A percentile compares a stretch with the other conserved stretches of the same genome.
Conservation (phyloP, 257 asterid genomes). For the Nicotiana benthamiana region DNA sequence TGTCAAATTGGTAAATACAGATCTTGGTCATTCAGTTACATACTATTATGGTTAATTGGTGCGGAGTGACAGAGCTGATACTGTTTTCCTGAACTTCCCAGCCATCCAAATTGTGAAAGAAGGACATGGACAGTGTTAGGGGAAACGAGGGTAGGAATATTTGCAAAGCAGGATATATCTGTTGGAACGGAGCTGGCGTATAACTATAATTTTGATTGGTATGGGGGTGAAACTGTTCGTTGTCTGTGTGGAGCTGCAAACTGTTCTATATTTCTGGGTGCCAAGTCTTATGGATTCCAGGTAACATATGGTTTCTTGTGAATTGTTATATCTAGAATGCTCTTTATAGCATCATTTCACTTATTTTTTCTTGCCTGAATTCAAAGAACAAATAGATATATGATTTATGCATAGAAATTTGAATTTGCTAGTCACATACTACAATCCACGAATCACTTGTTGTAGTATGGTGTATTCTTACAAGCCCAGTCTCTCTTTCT, state of each 20-base stretch:
- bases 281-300: constrained; percentile 95
- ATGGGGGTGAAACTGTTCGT: constrained; percentile 85
- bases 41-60: neutral
- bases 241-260: constrained; percentile 89
- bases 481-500: neutral
- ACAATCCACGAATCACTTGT: neutral
- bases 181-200: constrained; percentile 70
- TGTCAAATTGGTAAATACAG: neutral
- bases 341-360: neutral
- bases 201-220: constrained; percentile 93
- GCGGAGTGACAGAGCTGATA: neutral
- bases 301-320: constrained; percentile 24
- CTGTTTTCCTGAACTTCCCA: constrained; percentile 26
- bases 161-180: constrained; percentile 59
- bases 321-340: neutral
- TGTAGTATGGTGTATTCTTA: neutral
- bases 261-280: constrained; percentile 90
- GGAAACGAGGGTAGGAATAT: constrained; percentile 86
- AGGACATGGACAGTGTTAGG: constrained; percentile 95
- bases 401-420: neutral
- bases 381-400: neutral
- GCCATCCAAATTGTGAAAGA: constrained; percentile 92
- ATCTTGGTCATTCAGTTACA: neutral
- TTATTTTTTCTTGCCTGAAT: neutral
- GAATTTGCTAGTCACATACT: neutral